These are phyloP conservation scores for Microcera coccophila DNA, from an alignment of 2,329 filamentous ascomycete genomes.

Conservation along the genomic window DNA sequence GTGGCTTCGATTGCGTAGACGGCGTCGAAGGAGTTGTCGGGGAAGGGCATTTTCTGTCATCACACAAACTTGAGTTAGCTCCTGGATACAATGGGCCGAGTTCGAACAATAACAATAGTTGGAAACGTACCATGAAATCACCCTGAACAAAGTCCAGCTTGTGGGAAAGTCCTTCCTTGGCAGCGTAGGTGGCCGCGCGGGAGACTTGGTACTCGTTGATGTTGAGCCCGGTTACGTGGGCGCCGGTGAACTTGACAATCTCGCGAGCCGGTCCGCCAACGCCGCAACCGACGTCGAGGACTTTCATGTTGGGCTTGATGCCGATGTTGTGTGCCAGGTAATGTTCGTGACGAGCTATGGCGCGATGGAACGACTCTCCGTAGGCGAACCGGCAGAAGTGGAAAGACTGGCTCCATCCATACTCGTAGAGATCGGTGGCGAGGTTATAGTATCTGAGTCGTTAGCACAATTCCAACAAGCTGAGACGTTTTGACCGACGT, in stretches of 20 bases:
- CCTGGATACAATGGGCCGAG: neutral
- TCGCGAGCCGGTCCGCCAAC: conserved; percentile 91
- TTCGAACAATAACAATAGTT: too few relatives aligned
- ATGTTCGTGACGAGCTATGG: conserved; percentile 91
- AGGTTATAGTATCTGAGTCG: conserved; percentile 77
- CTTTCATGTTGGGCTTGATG: conserved; percentile 74
- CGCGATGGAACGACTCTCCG: conserved; percentile 79
- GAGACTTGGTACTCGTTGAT: conserved; percentile 98
- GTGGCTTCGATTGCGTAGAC: conserved; percentile 95
- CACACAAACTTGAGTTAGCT: neutral
- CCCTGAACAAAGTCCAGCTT: conserved; percentile 84
- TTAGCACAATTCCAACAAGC: conserved; percentile 2
- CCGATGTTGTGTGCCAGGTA: conserved; percentile 85
- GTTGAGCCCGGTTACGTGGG: conserved; percentile 83
- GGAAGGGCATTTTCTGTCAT: conserved; percentile 78
- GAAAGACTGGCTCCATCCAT: conserved; percentile 89
- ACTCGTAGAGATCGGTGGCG: conserved; percentile 87
- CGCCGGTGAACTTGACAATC: conserved; percentile 87
- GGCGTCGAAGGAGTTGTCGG: conserved; percentile 82
- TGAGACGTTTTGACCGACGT: conserved; percentile 33
- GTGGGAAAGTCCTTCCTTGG: conserved; percentile 69
- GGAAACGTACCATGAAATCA: conserved; percentile 73
- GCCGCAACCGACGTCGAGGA: conserved; percentile 93
- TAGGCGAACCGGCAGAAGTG: conserved; percentile 91
- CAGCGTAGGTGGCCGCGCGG: conserved; percentile 75